Evolutionary conservation across 768 basidiomycete genomes (phyloP).

Genomic region (Multifurca ochricompacta): DNA sequence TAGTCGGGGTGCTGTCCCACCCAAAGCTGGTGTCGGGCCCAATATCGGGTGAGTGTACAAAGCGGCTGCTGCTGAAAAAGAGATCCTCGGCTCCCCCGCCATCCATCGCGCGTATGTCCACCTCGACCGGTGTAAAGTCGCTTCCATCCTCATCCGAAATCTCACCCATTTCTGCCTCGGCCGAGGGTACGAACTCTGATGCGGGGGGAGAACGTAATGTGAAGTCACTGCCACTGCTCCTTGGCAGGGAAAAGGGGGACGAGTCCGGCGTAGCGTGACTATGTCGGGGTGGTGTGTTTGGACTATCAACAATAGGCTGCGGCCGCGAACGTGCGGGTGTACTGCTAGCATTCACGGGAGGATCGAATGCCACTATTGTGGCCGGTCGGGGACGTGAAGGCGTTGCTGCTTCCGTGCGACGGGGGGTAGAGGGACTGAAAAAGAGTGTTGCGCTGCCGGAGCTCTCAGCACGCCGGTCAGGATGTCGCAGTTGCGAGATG

Average conservation of each 20-base stretch:
- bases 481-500: conserved; percentile 10
- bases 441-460: conserved; percentile 19
- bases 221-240: not conserved
- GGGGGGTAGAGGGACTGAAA: conserved; percentile 18
- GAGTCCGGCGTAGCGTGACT: conserved; percentile 13
- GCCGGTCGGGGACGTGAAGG: conserved; percentile 8
- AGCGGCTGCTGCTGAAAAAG: conserved; percentile 21
- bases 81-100: conserved; percentile 18
- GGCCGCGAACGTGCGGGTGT: conserved; percentile 8
- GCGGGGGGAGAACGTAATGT: conserved; percentile 2
- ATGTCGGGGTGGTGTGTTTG: conserved; percentile 2
- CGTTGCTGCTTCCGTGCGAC: not conserved
- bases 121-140: conserved; percentile 18
- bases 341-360: conserved; percentile 10
- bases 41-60: conserved; percentile 13
- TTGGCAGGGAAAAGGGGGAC: conserved; percentile 1
- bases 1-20: conserved; percentile 13
- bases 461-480: conserved; percentile 11
- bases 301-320: conserved; percentile 4
- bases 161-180: conserved; percentile 16
- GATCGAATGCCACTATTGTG: conserved; percentile 13
- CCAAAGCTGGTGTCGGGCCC: conserved; percentile 20
- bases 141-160: conserved; percentile 19
- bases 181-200: conserved; percentile 2
- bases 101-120: conserved; percentile 14